Conservation (phyloP, 2,329 filamentous ascomycete species). For the Nigrospora sphaerica region DNA sequence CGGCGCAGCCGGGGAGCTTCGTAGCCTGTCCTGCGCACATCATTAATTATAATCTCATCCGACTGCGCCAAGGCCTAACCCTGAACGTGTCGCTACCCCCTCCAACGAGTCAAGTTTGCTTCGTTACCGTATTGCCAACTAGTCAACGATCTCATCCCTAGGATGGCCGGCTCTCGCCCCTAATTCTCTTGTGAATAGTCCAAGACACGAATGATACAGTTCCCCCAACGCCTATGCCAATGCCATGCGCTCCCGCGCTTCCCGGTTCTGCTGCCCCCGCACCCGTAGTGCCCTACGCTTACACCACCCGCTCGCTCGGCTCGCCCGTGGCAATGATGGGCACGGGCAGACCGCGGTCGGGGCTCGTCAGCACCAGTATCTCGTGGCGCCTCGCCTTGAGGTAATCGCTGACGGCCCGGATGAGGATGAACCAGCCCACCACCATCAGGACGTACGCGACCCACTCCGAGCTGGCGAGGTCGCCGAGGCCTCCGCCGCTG, state of each 20-base stretch:
- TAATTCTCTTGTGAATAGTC: no score
- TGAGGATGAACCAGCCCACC: conserved; percentile 95
- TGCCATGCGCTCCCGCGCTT: background rate
- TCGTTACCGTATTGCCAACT: no score
- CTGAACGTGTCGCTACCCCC: no score
- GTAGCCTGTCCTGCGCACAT: no score
- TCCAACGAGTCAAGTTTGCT: no score
- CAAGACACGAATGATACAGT: no score
- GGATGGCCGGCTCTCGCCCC: no score
- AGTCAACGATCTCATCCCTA: no score
- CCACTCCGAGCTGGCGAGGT: conserved; percentile 75
- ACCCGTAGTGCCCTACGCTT: conserved; percentile 9
- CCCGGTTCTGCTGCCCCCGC: background rate
- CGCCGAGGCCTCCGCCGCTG: conserved; percentile 35
- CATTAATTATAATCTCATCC: no score
- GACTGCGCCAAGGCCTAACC: no score
- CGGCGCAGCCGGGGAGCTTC: no score
- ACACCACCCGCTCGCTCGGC: conserved; percentile 69
- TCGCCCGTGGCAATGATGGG: conserved; percentile 86
- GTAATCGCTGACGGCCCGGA: conserved; percentile 88
- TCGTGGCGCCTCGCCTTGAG: conserved; percentile 83
- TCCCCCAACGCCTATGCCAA: no score
- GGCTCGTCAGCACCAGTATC: conserved; percentile 86
- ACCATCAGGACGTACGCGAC: conserved; percentile 92
- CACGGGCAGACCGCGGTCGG: conserved; percentile 76